Evolutionary conservation across 768 basidiomycete genomes (phyloP).

Genomic region (Collybiopsis confluens): DNA sequence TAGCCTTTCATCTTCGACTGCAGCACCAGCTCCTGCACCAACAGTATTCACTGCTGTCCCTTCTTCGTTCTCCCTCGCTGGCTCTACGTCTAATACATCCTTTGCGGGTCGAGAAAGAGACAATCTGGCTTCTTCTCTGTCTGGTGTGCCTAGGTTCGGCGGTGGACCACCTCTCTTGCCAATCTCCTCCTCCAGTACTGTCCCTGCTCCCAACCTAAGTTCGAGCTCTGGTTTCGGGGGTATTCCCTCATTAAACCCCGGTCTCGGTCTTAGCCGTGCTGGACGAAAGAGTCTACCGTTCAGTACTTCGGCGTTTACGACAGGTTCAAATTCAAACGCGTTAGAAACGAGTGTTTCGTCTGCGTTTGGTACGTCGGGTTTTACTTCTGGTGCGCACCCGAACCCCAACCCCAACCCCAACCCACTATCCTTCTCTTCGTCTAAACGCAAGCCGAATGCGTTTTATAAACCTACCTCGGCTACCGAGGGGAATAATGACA

Average conservation of each 20-base stretch:
- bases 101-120: background rate
- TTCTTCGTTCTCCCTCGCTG: constrained; percentile 4
- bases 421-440: constrained; percentile 40
- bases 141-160: constrained; percentile 3
- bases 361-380: constrained; percentile 2
- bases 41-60: background rate
- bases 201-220: background rate
- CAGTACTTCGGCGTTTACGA: constrained; percentile 1
- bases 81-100: background rate
- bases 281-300: constrained; percentile 7
- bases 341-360: constrained; percentile 2
- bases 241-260: background rate
- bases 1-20: background rate
- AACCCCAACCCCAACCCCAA: constrained; percentile 10
- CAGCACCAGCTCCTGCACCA: background rate
- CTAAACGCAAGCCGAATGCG: constrained; percentile 55
- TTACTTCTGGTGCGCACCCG: constrained; percentile 13
- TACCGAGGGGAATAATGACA: constrained; percentile 5
- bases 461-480: constrained; percentile 59
- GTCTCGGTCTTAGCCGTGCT: constrained; percentile 5
- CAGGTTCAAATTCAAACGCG: too few relatives aligned
- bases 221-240: constrained; percentile 1
- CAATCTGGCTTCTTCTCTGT: background rate
- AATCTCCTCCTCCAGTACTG: background rate
- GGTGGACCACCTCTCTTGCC: constrained; percentile 2